A percentile compares a stretch with the other conserved stretches of the same genome.
Conservation (phyloP, 31 red algal genomes). For the Asparagopsis taxiformis region DNA sequence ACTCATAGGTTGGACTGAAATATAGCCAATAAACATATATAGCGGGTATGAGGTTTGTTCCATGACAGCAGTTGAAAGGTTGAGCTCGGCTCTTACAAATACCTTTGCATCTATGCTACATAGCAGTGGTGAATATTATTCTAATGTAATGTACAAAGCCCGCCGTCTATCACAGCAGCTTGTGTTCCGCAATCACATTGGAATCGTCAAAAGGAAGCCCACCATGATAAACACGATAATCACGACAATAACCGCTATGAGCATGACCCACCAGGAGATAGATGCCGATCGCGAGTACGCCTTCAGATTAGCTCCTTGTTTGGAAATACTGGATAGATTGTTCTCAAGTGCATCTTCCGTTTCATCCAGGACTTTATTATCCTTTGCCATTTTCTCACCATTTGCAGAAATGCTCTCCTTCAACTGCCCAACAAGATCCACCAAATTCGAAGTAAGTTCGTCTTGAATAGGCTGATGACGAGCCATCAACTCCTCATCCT, state of each 20-base stretch:
- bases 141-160: too few relatives aligned
- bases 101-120: too few relatives aligned
- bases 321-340: slow-evolving; percentile 38
- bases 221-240: slow-evolving; percentile 51
- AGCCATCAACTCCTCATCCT: slow-evolving; percentile 62
- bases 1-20: too few relatives aligned
- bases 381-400: slow-evolving; percentile 49
- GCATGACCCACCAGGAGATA: slow-evolving; percentile 65
- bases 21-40: too few relatives aligned
- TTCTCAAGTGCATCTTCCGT: slow-evolving; percentile 62
- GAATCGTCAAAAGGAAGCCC: slow-evolving; percentile 38
- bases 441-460: slow-evolving; percentile 65
- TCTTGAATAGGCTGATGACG: slow-evolving; percentile 68
- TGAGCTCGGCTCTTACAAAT: too few relatives aligned
- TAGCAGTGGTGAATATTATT: too few relatives aligned
- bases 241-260: slow-evolving; percentile 27
- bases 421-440: slow-evolving; percentile 65
- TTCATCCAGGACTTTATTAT: slow-evolving; percentile 46
- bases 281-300: slow-evolving; percentile 29
- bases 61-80: too few relatives aligned
- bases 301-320: slow-evolving; percentile 34
- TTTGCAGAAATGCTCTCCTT: slow-evolving; percentile 59
- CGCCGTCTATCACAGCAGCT: too few relatives aligned
- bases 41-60: too few relatives aligned
- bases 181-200: too few relatives aligned